Evolutionary conservation across 169 alveolate genomes (phyloP).

Genomic region (Plasmodium malariae): DNA sequence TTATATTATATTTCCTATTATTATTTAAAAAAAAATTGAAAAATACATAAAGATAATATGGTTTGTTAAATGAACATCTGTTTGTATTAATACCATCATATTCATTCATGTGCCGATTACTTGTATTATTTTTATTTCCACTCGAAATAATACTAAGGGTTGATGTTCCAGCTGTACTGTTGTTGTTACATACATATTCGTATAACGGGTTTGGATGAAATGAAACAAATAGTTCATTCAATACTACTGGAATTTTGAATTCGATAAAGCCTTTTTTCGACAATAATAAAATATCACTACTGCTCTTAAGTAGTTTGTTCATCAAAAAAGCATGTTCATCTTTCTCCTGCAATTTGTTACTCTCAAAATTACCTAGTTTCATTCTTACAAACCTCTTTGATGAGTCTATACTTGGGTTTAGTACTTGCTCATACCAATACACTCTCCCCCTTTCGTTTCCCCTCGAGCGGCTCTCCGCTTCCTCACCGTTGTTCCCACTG

Average conservation of each 20-base stretch:
- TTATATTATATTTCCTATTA: constrained; percentile 26
- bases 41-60: constrained; percentile 17
- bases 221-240: constrained; percentile 41
- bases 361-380: background rate
- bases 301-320: background rate
- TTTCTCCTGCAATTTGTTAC: constrained; percentile 7
- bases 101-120: background rate
- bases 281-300: constrained; percentile 26
- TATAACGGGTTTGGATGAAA: constrained; percentile 35
- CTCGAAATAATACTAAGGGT: background rate
- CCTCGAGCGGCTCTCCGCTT: background rate
- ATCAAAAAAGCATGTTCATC: background rate
- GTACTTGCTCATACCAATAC: constrained; percentile 18
- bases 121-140: background rate
- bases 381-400: constrained; percentile 33
- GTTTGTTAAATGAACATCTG: constrained; percentile 5
- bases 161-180: background rate
- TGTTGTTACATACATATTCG: constrained; percentile 11
- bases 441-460: background rate
- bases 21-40: constrained; percentile 42
- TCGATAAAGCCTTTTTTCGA: constrained; percentile 38
- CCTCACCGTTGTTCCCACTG: too few species aligned
- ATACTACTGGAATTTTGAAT: constrained; percentile 39
- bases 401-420: constrained; percentile 5
- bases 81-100: background rate